These are phyloP conservation scores for Myxozyma vanderwaltii DNA, from an alignment of 805 yeast genomes.

Conservation along the genomic window DNA sequence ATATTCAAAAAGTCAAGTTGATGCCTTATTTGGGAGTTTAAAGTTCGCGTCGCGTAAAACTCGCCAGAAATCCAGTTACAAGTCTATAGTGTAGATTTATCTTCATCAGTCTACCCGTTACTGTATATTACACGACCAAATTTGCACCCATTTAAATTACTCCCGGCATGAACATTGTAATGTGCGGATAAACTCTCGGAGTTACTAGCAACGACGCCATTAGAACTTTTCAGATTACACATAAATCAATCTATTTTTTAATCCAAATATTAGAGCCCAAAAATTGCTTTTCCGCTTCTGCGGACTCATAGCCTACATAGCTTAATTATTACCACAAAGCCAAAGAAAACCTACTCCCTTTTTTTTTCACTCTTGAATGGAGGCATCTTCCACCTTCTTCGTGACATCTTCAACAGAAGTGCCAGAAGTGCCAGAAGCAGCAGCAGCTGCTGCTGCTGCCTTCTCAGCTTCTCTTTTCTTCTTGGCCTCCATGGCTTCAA, in stretches of 20 bases:
- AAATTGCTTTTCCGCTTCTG: background rate
- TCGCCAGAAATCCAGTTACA: background rate
- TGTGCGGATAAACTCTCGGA: no score
- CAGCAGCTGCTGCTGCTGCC: constrained; percentile 29
- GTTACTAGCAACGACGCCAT: no score
- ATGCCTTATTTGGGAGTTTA: background rate
- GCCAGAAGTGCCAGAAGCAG: background rate
- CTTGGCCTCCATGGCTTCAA: constrained; percentile 48
- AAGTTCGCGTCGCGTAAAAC: background rate
- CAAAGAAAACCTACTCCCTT: background rate
- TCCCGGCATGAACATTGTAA: no score
- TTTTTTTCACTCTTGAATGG: background rate
- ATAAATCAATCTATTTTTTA: no score
- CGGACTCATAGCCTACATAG: background rate
- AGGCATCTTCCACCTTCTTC: constrained; percentile 5
- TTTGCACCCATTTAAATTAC: no score
- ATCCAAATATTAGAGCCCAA: background rate
- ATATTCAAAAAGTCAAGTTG: no score
- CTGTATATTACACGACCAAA: no score
- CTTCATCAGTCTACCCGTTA: no score
- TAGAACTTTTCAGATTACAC: no score
- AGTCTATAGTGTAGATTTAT: no score
- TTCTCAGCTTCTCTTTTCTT: constrained; percentile 23
- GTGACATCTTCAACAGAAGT: background rate
- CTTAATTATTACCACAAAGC: background rate